These are phyloP conservation scores for Westerdykella ornata DNA, from an alignment of 2,329 filamentous ascomycete genomes.

Conservation along the genomic window DNA sequence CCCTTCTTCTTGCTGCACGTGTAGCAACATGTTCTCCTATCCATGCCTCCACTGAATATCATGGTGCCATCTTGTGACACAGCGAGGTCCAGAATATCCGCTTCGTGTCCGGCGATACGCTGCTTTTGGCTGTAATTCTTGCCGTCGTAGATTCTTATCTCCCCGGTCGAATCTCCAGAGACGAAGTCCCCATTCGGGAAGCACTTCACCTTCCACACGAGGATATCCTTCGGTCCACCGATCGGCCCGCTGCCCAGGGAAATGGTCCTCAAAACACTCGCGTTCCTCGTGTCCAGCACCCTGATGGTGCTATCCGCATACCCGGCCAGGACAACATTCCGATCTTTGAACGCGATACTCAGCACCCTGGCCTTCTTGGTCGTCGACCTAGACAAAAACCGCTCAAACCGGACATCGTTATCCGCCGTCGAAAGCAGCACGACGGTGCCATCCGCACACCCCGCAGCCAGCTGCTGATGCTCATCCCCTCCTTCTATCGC, in stretches of 20 bases:
- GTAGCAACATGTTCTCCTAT: slow-evolving; percentile 79
- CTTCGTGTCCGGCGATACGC: slow-evolving; percentile 76
- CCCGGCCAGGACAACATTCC: slow-evolving; percentile 75
- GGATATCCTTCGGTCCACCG: slow-evolving; percentile 73
- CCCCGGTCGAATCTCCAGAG: slow-evolving; percentile 89
- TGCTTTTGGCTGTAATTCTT: slow-evolving; percentile 86
- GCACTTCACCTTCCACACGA: slow-evolving; percentile 91
- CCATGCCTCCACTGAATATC: slow-evolving; percentile 87
- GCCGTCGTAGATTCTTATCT: slow-evolving; percentile 88
- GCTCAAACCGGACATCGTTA: slow-evolving; percentile 72
- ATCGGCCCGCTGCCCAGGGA: slow-evolving; percentile 72
- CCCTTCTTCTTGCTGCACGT: slow-evolving; percentile 47
- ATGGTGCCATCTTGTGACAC: slow-evolving; percentile 71
- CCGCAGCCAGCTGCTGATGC: slow-evolving; percentile 65
- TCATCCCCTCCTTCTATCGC: slow-evolving; percentile 21
- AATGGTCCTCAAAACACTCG: slow-evolving; percentile 70
- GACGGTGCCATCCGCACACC: slow-evolving; percentile 86
- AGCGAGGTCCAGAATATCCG: slow-evolving; percentile 85
- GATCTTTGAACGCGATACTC: slow-evolving; percentile 83
- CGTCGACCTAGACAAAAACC: slow-evolving; percentile 66
- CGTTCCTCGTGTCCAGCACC: slow-evolving; percentile 77
- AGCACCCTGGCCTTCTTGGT: slow-evolving; percentile 84
- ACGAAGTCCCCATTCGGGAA: slow-evolving; percentile 83
- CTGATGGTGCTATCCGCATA: slow-evolving; percentile 97
- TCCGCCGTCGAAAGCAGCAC: slow-evolving; percentile 83